These are phyloP conservation scores for Hypoxylon perforatum DNA, from an alignment of 495 filamentous ascomycete species.

Conservation along the genomic window DNA sequence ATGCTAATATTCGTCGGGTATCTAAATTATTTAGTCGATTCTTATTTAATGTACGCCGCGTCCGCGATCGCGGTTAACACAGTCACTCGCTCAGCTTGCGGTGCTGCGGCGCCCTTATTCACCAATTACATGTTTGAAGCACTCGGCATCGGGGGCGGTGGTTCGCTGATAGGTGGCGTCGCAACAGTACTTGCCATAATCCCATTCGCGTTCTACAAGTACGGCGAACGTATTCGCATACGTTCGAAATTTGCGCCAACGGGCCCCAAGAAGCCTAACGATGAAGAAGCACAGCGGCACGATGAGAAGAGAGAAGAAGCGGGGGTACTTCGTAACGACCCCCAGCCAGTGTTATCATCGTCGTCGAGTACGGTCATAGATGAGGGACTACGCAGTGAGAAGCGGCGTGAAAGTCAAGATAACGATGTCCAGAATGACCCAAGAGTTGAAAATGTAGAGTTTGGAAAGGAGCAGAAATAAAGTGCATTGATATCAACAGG, in stretches of 20 bases:
- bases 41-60: constrained; percentile 75
- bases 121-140: constrained; percentile 69
- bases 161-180: constrained; percentile 59
- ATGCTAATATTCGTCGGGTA: constrained; percentile 60
- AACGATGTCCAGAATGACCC: constrained; percentile 8
- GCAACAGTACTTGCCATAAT: constrained; percentile 56
- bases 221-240: constrained; percentile 58
- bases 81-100: constrained; percentile 67
- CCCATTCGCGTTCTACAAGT: constrained; percentile 63
- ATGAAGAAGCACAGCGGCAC: constrained; percentile 27
- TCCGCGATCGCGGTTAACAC: constrained; percentile 72
- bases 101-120: constrained; percentile 72
- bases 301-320: constrained; percentile 8
- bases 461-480: background rate
- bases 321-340: constrained; percentile 16
- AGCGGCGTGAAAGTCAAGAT: constrained; percentile 11
- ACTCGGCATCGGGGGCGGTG: constrained; percentile 61
- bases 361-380: constrained; percentile 23
- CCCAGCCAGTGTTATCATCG: constrained; percentile 2
- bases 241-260: constrained; percentile 52
- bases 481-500: no score
- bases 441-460: constrained; percentile 3
- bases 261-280: constrained; percentile 30
- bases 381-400: constrained; percentile 7
- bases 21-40: constrained; percentile 76